phyloP scores from a whole-genome alignment of 106 monocot species.

The Narthecium ossifragum region DNA sequence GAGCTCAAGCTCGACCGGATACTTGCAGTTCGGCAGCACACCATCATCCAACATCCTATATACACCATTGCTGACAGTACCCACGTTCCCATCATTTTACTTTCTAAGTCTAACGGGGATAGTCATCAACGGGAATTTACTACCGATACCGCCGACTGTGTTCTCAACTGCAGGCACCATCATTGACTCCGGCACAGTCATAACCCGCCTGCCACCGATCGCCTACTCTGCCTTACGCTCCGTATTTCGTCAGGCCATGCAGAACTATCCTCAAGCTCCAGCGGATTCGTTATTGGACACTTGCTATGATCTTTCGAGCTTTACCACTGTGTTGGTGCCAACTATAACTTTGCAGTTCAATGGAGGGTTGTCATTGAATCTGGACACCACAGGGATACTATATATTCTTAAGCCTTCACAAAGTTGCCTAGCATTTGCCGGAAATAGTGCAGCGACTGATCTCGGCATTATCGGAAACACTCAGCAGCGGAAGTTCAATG shows the following conservation, averaged over 20 bases:
- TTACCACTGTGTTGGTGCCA: conserved; percentile 4
- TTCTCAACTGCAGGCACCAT: background rate
- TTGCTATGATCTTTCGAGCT: too few relatives aligned
- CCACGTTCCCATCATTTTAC: conserved; percentile 7
- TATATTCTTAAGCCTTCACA: background rate
- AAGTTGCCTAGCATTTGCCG: conserved; percentile 22
- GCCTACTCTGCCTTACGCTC: conserved; percentile 10
- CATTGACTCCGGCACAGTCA: too few relatives aligned
- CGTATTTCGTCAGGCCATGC: conserved; percentile 16
- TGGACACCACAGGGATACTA: conserved; percentile 3
- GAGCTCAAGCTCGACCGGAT: conserved; percentile 25
- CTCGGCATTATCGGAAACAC: conserved; percentile 18
- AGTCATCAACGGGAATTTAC: conserved; percentile 7
- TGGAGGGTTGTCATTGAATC: background rate
- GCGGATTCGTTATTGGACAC: background rate
- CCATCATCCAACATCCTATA: background rate
- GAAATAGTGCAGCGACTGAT: background rate
- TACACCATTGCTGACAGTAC: conserved; percentile 10
- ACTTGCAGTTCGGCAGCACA: conserved; percentile 13
- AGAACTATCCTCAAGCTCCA: conserved; percentile 7
- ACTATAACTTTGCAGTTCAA: conserved; percentile 11
- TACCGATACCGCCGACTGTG: background rate
- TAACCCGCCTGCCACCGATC: conserved; percentile 6
- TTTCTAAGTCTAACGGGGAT: conserved; percentile 1
- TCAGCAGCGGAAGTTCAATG: conserved; percentile 18